A percentile compares a stretch with the other conserved stretches of the same genome.
Conservation (phyloP, 306 rosid genomes). For the Inga leiocalycina region DNA sequence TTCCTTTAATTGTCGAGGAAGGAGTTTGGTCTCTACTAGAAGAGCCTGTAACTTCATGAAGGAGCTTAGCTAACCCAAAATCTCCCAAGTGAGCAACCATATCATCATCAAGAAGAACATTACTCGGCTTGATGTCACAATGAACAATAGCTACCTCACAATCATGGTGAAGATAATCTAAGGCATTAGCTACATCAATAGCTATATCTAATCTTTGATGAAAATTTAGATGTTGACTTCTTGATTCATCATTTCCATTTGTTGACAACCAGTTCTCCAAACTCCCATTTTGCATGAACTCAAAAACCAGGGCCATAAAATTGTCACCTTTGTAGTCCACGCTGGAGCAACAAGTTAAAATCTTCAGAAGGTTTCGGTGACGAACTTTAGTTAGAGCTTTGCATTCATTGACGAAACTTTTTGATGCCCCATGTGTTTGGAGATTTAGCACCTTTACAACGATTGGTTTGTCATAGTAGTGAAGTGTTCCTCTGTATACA, state of each 20-base stretch:
- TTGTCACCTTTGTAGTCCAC: constrained; percentile 35
- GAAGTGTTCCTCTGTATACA: constrained; percentile 42
- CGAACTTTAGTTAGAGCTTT: constrained; percentile 28
- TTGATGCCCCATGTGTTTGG: constrained; percentile 36
- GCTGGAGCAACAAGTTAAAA: constrained; percentile 35
- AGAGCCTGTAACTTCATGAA: background rate
- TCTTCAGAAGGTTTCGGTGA: constrained; percentile 38
- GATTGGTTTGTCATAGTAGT: constrained; percentile 7
- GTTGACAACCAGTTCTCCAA: constrained; percentile 38
- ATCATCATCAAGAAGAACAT: constrained; percentile 43
- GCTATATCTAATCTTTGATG: constrained; percentile 34
- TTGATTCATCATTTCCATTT: background rate
- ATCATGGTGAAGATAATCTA: constrained; percentile 50
- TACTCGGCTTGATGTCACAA: constrained; percentile 57
- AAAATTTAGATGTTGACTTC: constrained; percentile 12
- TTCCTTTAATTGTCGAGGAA: constrained; percentile 34
- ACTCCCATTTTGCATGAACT: constrained; percentile 48
- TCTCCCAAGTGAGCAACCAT: constrained; percentile 46
- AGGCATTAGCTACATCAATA: constrained; percentile 48
- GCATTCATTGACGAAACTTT: constrained; percentile 47
- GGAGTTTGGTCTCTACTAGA: constrained; percentile 19
- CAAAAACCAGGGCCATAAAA: constrained; percentile 42
- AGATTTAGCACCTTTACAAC: constrained; percentile 46
- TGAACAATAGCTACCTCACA: constrained; percentile 39
- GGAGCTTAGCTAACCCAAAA: constrained; percentile 55